Conservation (phyloP, 331 rosid species). For the Pyrus hybrid region DNA sequence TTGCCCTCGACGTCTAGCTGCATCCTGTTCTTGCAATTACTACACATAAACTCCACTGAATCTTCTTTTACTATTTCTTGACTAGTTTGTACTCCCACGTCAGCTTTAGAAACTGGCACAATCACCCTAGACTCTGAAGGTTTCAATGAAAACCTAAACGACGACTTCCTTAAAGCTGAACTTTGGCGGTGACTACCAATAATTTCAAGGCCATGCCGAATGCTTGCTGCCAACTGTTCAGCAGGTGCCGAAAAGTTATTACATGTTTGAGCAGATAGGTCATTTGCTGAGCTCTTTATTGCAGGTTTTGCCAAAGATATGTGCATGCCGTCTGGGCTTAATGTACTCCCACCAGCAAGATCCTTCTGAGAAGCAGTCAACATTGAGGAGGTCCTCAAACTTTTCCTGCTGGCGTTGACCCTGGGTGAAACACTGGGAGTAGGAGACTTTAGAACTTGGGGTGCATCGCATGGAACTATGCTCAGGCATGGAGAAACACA, state of each 20-base stretch:
- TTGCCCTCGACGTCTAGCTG: slow-evolving; percentile 44
- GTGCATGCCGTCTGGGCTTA: slow-evolving; percentile 23
- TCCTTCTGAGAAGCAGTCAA: slow-evolving; percentile 64
- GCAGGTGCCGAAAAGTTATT: slow-evolving; percentile 42
- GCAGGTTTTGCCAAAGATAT: slow-evolving; percentile 23
- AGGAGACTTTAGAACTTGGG: slow-evolving; percentile 70
- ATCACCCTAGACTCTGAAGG: slow-evolving; percentile 51
- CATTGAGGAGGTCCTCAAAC: slow-evolving; percentile 70
- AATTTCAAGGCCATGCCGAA: slow-evolving; percentile 84
- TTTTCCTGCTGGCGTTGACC: slow-evolving; percentile 76
- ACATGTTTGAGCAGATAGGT: slow-evolving; percentile 36
- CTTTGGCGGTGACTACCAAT: slow-evolving; percentile 55
- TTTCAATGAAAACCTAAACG: slow-evolving; percentile 64
- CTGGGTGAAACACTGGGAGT: slow-evolving; percentile 81
- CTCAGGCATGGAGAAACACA: slow-evolving; percentile 58
- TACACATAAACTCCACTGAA: slow-evolving; percentile 42
- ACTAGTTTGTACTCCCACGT: slow-evolving; percentile 70
- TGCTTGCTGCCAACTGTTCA: slow-evolving; percentile 85
- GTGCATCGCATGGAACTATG: slow-evolving; percentile 39
- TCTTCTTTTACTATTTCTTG: slow-evolving; percentile 37
- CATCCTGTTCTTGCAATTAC: slow-evolving; percentile 53
- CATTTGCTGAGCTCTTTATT: slow-evolving; percentile 28
- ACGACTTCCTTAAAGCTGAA: slow-evolving; percentile 62
- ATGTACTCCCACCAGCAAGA: slow-evolving; percentile 27
- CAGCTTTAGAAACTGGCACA: slow-evolving; percentile 49